Evolutionary conservation across 768 basidiomycete species (phyloP).

Genomic region (Macrolepiota fuliginosa): DNA sequence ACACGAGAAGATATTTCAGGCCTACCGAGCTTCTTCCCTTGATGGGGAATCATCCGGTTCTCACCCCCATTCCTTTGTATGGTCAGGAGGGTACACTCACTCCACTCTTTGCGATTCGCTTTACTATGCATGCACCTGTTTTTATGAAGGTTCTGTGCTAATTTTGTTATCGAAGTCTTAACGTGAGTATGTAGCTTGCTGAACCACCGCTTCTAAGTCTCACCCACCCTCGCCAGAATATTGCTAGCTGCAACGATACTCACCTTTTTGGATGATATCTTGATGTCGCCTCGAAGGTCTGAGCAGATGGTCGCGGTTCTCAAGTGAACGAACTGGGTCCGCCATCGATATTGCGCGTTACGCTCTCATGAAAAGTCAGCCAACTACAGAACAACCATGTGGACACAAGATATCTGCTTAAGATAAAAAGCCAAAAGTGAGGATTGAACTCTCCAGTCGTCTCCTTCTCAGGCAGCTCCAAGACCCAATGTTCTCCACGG

Average conservation of each 20-base stretch:
- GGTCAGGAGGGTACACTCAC: too few species aligned
- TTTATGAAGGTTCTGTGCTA: neutral
- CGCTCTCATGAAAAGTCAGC: neutral
- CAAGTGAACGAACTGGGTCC: neutral
- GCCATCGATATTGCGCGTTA: neutral
- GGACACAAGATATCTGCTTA: neutral
- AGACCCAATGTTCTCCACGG: slow-evolving; percentile 33
- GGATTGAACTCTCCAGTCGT: neutral
- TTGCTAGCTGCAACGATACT: neutral
- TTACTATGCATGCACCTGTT: too few species aligned
- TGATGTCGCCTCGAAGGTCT: neutral
- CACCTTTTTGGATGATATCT: neutral
- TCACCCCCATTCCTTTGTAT: too few species aligned
- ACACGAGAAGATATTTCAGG: too few species aligned
- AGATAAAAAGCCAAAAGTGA: neutral
- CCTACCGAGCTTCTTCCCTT: too few species aligned
- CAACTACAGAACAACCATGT: neutral
- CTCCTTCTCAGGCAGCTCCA: slow-evolving; percentile 18
- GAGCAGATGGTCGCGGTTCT: slow-evolving; percentile 1
- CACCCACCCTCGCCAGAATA: neutral
- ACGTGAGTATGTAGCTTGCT: neutral
- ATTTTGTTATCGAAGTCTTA: slow-evolving; percentile 4
- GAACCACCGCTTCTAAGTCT: neutral
- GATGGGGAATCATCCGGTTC: too few species aligned
- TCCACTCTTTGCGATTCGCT: too few species aligned